Percentiles rank a stretch among this genome's conserved stretches.
Evolutionary conservation across 208 protist genomes (phyloP).

Genomic region (Phytomonas serpens): DNA sequence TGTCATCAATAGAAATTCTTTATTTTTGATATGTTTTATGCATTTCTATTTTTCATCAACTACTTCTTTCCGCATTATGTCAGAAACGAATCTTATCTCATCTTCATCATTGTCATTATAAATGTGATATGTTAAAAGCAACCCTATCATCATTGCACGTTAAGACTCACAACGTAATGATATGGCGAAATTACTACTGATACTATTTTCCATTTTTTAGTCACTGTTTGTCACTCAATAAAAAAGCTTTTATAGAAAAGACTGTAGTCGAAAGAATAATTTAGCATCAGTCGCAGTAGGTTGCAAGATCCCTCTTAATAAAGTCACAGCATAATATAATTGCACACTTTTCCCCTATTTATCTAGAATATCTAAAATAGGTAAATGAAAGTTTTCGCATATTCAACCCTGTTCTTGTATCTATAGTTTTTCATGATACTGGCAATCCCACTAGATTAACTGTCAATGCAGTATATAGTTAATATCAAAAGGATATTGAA

Average conservation of each 20-base stretch:
- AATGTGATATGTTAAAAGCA: conserved; percentile 9
- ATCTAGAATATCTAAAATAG: not conserved
- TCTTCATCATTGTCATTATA: not conserved
- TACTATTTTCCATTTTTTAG: not conserved
- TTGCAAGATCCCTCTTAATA: not conserved
- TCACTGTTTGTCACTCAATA: not conserved
- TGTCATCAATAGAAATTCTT: not conserved
- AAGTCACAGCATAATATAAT: not conserved
- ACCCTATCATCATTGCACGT: not conserved
- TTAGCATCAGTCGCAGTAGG: not conserved
- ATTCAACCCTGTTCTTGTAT: not conserved
- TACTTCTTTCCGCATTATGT: not conserved
- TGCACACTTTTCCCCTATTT: not conserved
- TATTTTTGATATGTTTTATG: too few relatives aligned
- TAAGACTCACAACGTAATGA: not conserved
- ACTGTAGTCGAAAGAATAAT: not conserved
- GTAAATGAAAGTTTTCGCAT: not conserved
- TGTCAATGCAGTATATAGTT: too few relatives aligned
- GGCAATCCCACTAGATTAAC: too few relatives aligned
- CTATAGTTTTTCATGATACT: not conserved
- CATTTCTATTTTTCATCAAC: not conserved
- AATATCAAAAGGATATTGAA: too few relatives aligned
- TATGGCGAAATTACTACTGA: not conserved
- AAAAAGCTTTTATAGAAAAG: not conserved
- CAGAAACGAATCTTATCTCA: conserved; percentile 8